Evolutionary conservation across 2,329 filamentous ascomycete genomes (phyloP).

Genomic region (Setomelanomma holmii): DNA sequence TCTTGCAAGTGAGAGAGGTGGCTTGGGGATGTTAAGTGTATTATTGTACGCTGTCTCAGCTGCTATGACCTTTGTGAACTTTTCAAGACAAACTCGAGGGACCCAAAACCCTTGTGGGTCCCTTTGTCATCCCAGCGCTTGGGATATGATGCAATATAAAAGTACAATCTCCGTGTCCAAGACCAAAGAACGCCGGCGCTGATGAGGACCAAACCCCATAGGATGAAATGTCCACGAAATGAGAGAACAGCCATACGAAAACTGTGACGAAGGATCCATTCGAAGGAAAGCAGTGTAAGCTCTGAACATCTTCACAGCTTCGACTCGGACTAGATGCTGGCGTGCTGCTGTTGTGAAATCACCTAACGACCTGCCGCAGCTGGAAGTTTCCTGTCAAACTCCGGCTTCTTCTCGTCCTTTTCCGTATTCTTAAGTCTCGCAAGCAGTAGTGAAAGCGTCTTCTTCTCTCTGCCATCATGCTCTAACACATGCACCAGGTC

Average conservation of each 20-base stretch:
- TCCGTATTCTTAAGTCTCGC: conserved; percentile 41
- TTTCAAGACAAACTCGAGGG: neutral
- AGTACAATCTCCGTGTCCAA: conserved; percentile 6
- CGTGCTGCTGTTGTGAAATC: no score
- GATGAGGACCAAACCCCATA: conserved; percentile 10
- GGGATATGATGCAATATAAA: conserved; percentile 22
- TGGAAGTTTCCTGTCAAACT: conserved; percentile 13
- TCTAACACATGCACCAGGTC: conserved; percentile 84
- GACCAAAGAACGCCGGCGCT: conserved; percentile 27
- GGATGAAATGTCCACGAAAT: no score
- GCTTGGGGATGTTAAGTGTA: neutral
- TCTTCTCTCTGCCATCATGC: conserved; percentile 73
- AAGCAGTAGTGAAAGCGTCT: conserved; percentile 51
- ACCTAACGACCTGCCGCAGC: conserved; percentile 13
- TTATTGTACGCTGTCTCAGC: neutral
- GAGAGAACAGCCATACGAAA: no score
- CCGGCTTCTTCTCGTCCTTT: conserved; percentile 29
- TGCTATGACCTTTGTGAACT: neutral
- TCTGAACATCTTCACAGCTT: no score
- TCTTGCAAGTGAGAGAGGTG: neutral
- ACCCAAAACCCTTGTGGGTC: neutral
- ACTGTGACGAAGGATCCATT: no score
- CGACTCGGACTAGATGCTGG: no score
- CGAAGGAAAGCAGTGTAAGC: no score
- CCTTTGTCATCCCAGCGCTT: conserved; percentile 27